Conservation (phyloP, 345 rosid species). For the Citrus mangshanensis region DNA sequence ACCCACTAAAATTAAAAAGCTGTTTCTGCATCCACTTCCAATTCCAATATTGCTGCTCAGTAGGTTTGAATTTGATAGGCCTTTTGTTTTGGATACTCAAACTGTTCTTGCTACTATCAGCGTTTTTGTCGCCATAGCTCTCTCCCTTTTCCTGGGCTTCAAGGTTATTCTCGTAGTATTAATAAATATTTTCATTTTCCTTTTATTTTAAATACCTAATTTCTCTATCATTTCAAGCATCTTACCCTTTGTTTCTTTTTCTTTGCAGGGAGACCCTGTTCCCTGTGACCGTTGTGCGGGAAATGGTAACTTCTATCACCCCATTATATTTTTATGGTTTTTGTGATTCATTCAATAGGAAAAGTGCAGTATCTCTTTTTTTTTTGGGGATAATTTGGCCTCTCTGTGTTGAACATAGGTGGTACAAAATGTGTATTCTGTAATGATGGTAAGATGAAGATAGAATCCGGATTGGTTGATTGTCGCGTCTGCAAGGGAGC, state of each 20-base stretch:
- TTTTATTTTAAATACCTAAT: background rate
- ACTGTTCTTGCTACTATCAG: conserved; percentile 67
- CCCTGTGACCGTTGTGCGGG: conserved; percentile 92
- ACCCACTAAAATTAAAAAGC: conserved; percentile 22
- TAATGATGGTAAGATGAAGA: conserved; percentile 78
- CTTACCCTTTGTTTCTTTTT: background rate
- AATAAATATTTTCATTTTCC: background rate
- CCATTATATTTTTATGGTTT: background rate
- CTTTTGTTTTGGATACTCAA: conserved; percentile 59
- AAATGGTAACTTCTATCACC: conserved; percentile 46
- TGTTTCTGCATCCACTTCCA: conserved; percentile 43
- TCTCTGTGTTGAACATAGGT: conserved; percentile 41
- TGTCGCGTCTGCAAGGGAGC: conserved; percentile 94
- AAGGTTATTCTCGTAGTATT: conserved; percentile 34
- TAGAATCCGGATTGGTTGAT: conserved; percentile 61
- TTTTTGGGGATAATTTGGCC: no score
- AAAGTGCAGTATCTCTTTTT: no score
- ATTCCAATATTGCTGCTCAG: conserved; percentile 32
- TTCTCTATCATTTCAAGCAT: background rate
- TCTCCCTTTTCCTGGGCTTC: conserved; percentile 80
- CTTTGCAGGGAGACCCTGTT: conserved; percentile 84
- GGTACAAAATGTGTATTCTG: conserved; percentile 96
- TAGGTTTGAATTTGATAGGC: conserved; percentile 54
- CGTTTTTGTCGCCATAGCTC: conserved; percentile 74
- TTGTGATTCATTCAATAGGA: background rate